Percentiles rank a stretch among this genome's conserved stretches.
phyloP scores from a whole-genome alignment of 2,329 filamentous ascomycete species.

The Colletotrichum tamarilloi region DNA sequence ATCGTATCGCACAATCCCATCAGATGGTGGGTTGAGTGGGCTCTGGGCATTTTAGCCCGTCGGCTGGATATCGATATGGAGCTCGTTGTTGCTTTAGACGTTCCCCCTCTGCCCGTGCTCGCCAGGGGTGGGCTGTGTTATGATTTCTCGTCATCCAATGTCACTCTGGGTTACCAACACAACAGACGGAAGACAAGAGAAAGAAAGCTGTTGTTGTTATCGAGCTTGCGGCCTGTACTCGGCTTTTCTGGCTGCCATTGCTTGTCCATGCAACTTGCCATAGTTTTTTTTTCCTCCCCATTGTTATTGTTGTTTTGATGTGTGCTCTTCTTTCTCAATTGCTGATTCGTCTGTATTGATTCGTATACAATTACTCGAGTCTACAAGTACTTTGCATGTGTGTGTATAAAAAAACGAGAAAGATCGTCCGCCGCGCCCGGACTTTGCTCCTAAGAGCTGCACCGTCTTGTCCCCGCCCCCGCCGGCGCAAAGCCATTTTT shows the following conservation, averaged over 20 bases:
- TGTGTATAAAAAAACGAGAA: background rate
- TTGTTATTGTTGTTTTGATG: background rate
- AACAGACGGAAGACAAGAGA: background rate
- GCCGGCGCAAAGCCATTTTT: constrained; percentile 19
- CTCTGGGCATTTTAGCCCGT: background rate
- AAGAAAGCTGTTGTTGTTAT: background rate
- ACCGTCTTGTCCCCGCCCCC: constrained; percentile 30
- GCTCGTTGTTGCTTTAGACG: constrained; percentile 3
- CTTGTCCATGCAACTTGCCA: background rate
- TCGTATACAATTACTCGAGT: background rate
- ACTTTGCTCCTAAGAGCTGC: constrained; percentile 24
- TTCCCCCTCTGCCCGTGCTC: background rate
- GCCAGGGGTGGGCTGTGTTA: background rate
- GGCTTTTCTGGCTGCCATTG: background rate
- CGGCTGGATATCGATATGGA: background rate
- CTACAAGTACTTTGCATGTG: background rate
- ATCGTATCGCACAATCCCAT: background rate
- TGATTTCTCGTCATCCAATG: background rate
- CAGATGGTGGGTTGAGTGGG: constrained; percentile 5
- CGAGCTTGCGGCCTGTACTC: background rate
- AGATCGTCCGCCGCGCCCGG: background rate
- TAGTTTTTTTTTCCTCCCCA: background rate
- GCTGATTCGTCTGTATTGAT: background rate
- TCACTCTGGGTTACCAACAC: background rate
- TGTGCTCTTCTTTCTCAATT: background rate